Evolutionary conservation across 352 stramenopile species (phyloP).

Genomic region (Pythium coloratum): DNA sequence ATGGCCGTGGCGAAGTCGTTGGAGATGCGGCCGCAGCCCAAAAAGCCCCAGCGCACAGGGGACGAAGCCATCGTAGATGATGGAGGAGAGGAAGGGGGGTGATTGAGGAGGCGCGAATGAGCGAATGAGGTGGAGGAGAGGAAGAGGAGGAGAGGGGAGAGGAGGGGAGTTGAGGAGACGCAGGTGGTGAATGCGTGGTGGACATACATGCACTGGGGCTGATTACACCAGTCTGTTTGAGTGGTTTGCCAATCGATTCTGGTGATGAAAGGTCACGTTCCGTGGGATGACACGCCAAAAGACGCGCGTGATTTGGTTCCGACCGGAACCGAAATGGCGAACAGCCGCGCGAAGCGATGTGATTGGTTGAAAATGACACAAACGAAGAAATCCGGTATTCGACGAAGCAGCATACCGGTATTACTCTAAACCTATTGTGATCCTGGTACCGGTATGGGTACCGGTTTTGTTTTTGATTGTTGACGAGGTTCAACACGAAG

Average conservation of each 20-base stretch:
- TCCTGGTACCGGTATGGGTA: no score
- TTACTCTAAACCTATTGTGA: no score
- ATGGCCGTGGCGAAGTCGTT: slow-evolving; percentile 57
- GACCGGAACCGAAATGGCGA: not conserved
- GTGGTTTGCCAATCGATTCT: not conserved
- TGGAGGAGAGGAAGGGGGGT: not conserved
- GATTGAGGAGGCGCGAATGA: not conserved
- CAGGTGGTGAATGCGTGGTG: not conserved
- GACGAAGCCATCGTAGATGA: not conserved
- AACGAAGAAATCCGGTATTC: not conserved
- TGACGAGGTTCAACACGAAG: no score
- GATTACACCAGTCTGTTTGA: no score
- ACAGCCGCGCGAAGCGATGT: not conserved
- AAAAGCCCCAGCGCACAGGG: slow-evolving; percentile 54
- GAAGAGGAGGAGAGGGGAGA: not conserved
- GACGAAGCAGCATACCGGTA: not conserved
- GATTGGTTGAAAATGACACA: not conserved
- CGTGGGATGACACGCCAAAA: not conserved
- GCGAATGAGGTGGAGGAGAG: slow-evolving; percentile 5
- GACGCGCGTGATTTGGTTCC: not conserved
- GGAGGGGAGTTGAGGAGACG: not conserved
- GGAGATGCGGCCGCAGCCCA: slow-evolving; percentile 67
- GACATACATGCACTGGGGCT: no score
- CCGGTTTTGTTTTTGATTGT: no score
- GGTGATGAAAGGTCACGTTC: not conserved